These are phyloP conservation scores for Rhodotorula glutinis DNA, from an alignment of 1,284 basidiomycete genomes.

Conservation along the genomic window DNA sequence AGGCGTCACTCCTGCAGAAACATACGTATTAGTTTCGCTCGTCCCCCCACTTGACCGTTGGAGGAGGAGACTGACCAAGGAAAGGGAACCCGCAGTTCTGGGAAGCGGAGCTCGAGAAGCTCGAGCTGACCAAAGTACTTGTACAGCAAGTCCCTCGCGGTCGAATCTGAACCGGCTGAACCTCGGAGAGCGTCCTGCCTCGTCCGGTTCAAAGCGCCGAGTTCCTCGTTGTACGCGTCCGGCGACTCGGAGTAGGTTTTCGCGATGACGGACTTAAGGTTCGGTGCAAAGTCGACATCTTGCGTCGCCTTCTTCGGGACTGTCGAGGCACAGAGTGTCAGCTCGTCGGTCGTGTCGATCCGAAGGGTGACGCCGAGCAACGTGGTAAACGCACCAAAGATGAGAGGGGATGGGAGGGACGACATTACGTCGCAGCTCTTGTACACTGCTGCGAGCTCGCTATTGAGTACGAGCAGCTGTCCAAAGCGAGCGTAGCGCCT, in stretches of 20 bases:
- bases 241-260: slow-evolving; percentile 93
- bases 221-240: slow-evolving; percentile 79
- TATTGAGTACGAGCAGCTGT: too few relatives aligned
- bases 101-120: slow-evolving; percentile 91
- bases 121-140: slow-evolving; percentile 99
- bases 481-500: too few relatives aligned
- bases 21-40: too few relatives aligned
- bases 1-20: slow-evolving; percentile 79
- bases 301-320: slow-evolving; percentile 57
- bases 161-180: slow-evolving; percentile 83
- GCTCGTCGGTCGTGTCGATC: too few relatives aligned
- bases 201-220: slow-evolving; percentile 77
- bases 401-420: slow-evolving; percentile 22
- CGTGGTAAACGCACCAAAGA: slow-evolving; percentile 29
- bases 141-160: slow-evolving; percentile 88
- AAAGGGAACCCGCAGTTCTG: slow-evolving; percentile 93
- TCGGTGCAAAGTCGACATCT: slow-evolving; percentile 81
- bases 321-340: slow-evolving; percentile 21
- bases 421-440: not conserved
- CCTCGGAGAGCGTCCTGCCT: slow-evolving; percentile 92
- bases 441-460: too few relatives aligned
- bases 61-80: slow-evolving; percentile 63
- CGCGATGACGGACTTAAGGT: slow-evolving; percentile 79
- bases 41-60: not conserved
- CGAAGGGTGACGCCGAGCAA: too few relatives aligned